A percentile compares a stretch with the other conserved stretches of the same genome.
Conservation (phyloP, 2,329 filamentous ascomycete genomes). For the Neofusicoccum sp. region DNA sequence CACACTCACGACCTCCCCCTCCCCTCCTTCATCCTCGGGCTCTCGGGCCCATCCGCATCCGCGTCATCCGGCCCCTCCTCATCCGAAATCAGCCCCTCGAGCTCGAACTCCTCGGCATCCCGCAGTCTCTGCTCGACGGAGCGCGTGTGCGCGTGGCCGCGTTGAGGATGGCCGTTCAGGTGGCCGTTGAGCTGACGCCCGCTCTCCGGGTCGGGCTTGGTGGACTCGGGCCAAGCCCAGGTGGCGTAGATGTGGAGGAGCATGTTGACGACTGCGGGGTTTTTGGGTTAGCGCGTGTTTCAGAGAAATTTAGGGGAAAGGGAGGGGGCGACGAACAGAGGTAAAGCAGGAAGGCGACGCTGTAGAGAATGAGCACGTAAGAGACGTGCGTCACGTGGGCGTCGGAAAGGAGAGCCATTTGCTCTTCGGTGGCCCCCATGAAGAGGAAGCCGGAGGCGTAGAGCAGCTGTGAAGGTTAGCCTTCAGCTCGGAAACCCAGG, state of each 20-base stretch:
- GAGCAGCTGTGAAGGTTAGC: constrained; percentile 63
- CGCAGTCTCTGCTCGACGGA: constrained; percentile 59
- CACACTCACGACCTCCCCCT: neutral
- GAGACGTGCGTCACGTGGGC: constrained; percentile 83
- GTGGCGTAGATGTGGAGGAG: constrained; percentile 82
- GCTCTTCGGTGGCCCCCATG: constrained; percentile 96
- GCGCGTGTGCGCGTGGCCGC: constrained; percentile 35
- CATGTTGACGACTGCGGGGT: constrained; percentile 67
- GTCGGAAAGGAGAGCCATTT: constrained; percentile 74
- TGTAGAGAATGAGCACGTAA: constrained; percentile 89
- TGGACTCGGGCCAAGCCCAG: constrained; percentile 46
- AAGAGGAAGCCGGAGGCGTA: constrained; percentile 94
- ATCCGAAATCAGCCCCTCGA: constrained; percentile 85
- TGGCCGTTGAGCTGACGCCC: constrained; percentile 30
- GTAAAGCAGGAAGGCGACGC: constrained; percentile 84
- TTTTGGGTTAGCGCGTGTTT: constrained; percentile 21
- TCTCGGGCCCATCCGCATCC: constrained; percentile 6
- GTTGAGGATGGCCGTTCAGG: constrained; percentile 38
- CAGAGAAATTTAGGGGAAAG: constrained; percentile 9
- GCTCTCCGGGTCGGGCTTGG: constrained; percentile 37
- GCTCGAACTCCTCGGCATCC: constrained; percentile 90
- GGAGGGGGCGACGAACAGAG: constrained; percentile 59
- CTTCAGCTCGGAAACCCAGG: neutral
- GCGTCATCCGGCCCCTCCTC: constrained; percentile 58
- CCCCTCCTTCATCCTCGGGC: constrained; percentile 2